A percentile compares a stretch with the other conserved stretches of the same genome.
Conservation (phyloP, 768 basidiomycete genomes). For the Asterophora parasitica region DNA sequence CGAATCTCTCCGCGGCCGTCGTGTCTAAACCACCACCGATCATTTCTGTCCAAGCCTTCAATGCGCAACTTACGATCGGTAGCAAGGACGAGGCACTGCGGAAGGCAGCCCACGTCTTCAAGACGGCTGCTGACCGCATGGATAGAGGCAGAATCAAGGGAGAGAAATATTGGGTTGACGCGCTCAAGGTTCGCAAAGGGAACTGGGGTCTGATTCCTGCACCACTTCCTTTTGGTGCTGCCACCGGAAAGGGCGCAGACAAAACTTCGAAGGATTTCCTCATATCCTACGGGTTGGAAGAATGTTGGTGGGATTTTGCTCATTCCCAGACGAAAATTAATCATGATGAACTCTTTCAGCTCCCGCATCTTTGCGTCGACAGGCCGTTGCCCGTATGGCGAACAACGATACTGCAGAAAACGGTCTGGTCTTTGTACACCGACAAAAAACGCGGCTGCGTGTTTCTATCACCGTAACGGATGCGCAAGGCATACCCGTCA, state of each 20-base stretch:
- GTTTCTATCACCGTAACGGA: constrained; percentile 45
- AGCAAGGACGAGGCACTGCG: constrained; percentile 78
- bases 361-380: constrained; percentile 54
- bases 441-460: constrained; percentile 58
- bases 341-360: constrained; percentile 37
- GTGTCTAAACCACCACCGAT: constrained; percentile 67
- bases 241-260: constrained; percentile 73
- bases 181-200: constrained; percentile 65
- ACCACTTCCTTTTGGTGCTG: constrained; percentile 65
- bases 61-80: constrained; percentile 67
- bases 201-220: constrained; percentile 84
- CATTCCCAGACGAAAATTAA: neutral
- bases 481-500: constrained; percentile 26
- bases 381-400: constrained; percentile 67
- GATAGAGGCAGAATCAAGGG: constrained; percentile 56
- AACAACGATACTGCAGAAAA: constrained; percentile 38
- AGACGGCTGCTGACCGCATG: constrained; percentile 62
- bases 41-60: constrained; percentile 63
- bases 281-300: constrained; percentile 76
- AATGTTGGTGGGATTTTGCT: constrained; percentile 50
- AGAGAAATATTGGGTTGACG: constrained; percentile 80
- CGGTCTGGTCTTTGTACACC: constrained; percentile 56
- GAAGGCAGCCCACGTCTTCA: constrained; percentile 69
- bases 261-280: constrained; percentile 79
- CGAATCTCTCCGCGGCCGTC: constrained; percentile 52